Percentiles rank a stretch among this genome's conserved stretches.
These are phyloP conservation scores for Fibroporia radiculosa DNA, from an alignment of 768 basidiomycete genomes.

Conservation along the genomic window DNA sequence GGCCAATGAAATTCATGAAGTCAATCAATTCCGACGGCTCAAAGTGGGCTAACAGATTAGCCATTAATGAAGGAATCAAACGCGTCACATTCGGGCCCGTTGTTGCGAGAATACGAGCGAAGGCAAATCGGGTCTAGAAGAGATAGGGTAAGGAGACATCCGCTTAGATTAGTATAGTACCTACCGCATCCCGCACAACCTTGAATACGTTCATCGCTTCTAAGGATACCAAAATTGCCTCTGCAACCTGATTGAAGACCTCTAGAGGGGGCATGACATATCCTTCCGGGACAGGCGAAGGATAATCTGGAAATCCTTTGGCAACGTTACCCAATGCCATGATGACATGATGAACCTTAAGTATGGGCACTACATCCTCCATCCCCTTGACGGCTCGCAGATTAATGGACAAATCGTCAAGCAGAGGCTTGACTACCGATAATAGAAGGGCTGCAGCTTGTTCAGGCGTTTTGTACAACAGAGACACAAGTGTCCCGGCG, in stretches of 20 bases:
- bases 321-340: slow-evolving; percentile 93
- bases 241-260: slow-evolving; percentile 79
- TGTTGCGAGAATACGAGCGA: slow-evolving; percentile 86
- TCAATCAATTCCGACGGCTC: slow-evolving; percentile 90
- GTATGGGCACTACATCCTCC: slow-evolving; percentile 67
- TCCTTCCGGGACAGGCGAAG: slow-evolving; percentile 55
- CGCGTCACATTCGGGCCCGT: slow-evolving; percentile 82
- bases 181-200: slow-evolving; percentile 86
- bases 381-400: slow-evolving; percentile 48
- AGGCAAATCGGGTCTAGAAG: slow-evolving; percentile 80
- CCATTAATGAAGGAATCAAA: slow-evolving; percentile 84
- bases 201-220: slow-evolving; percentile 84
- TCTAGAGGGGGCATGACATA: slow-evolving; percentile 66
- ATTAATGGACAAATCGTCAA: slow-evolving; percentile 60
- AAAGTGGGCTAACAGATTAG: slow-evolving; percentile 84
- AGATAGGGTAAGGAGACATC: neutral
- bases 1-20: slow-evolving; percentile 90
- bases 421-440: slow-evolving; percentile 75
- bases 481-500: slow-evolving; percentile 73
- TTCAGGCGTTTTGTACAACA: slow-evolving; percentile 58
- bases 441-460: slow-evolving; percentile 63
- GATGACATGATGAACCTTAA: slow-evolving; percentile 86
- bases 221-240: slow-evolving; percentile 79
- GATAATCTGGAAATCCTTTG: slow-evolving; percentile 94
- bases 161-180: slow-evolving; percentile 19